Conservation (phyloP, 148 eudicot species). For the Camellia sinensis region DNA sequence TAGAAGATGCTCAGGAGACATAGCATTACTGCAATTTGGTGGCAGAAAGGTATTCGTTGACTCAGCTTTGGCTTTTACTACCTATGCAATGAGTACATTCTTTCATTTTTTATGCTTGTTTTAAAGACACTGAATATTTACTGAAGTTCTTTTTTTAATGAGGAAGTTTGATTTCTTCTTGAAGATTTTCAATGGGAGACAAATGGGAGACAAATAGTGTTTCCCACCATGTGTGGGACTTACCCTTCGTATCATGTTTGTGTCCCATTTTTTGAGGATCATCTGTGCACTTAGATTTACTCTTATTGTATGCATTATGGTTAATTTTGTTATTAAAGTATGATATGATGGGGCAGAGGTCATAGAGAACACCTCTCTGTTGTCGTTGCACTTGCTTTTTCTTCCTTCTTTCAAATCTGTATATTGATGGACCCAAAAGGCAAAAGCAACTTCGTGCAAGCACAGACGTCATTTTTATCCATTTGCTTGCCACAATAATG, state of each 20-base stretch:
- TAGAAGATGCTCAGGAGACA: slow-evolving; percentile 86
- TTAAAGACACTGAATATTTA: neutral
- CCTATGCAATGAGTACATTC: neutral
- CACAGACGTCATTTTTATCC: neutral
- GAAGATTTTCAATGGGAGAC: too few species aligned
- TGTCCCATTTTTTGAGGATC: too few species aligned
- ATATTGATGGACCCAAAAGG: neutral
- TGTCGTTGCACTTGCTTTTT: neutral
- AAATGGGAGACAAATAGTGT: too few species aligned
- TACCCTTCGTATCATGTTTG: too few species aligned
- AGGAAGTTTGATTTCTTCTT: too few species aligned
- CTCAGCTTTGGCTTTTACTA: neutral
- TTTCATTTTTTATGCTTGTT: neutral
- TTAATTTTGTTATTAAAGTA: neutral
- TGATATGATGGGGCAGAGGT: neutral
- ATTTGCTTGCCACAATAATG: neutral
- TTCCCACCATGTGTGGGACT: too few species aligned
- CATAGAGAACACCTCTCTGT: neutral
- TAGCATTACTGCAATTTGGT: slow-evolving; percentile 69
- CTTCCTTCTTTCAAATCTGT: neutral
- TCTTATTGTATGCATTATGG: neutral
- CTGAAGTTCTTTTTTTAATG: neutral
- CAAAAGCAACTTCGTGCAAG: neutral
- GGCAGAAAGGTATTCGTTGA: slow-evolving; percentile 45
- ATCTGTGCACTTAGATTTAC: too few species aligned